These are phyloP conservation scores for Leucosporidium yakuticum DNA, from an alignment of 768 basidiomycete species.

Conservation along the genomic window DNA sequence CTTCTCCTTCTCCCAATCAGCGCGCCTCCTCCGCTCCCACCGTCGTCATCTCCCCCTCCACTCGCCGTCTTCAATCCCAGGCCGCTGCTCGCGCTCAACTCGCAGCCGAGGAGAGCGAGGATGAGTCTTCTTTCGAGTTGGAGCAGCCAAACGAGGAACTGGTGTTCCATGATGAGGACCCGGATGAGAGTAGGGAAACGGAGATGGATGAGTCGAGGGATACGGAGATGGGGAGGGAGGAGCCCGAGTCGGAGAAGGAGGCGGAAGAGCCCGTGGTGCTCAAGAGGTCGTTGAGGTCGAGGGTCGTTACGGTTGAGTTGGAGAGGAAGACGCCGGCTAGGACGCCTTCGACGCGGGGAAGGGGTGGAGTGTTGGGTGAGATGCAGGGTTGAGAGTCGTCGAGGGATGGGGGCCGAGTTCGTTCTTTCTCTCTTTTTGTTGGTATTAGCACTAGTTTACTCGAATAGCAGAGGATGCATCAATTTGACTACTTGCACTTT, in stretches of 20 bases:
- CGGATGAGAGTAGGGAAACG: conserved; percentile 13
- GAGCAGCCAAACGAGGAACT: conserved; percentile 20
- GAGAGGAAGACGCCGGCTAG: conserved; percentile 7
- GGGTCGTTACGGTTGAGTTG: conserved; percentile 26
- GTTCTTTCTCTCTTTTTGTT: not conserved
- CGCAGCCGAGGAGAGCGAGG: conserved; percentile 7
- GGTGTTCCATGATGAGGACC: conserved; percentile 3
- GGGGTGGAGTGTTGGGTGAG: conserved; percentile 16
- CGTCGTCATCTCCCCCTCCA: too few relatives aligned
- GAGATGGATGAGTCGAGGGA: conserved; percentile 42
- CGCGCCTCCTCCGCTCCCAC: not conserved
- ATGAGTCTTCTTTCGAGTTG: conserved; percentile 19
- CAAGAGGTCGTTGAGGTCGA: conserved; percentile 13
- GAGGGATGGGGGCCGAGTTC: not conserved
- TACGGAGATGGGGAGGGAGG: conserved; percentile 58
- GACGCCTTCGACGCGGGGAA: not conserved
- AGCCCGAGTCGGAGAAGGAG: conserved; percentile 53
- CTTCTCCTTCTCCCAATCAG: not conserved
- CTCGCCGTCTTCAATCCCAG: too few relatives aligned
- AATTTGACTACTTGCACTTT: too few relatives aligned
- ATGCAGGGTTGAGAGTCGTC: conserved; percentile 5
- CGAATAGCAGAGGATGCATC: too few relatives aligned
- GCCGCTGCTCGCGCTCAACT: too few relatives aligned
- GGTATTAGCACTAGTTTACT: not conserved
- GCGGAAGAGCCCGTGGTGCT: conserved; percentile 23